Percentiles rank a stretch among this genome's conserved stretches.
Conservation (phyloP, 805 yeast genomes). For the Metschnikowia colocasiae region DNA sequence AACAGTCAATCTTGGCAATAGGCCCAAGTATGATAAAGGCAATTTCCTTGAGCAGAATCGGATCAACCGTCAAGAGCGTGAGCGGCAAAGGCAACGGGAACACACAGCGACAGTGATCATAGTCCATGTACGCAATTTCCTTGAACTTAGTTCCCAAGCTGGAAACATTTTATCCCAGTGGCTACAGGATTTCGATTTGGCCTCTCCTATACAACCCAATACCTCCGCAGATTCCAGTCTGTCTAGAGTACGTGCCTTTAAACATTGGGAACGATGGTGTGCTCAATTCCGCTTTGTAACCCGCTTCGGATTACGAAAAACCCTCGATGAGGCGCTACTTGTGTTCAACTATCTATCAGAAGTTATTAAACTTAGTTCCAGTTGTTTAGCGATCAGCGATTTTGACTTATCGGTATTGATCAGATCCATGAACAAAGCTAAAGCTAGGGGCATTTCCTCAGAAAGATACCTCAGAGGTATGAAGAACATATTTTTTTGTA, state of each 20-base stretch:
- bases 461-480: background rate
- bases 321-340: background rate
- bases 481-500: background rate
- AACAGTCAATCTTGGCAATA: conserved; percentile 61
- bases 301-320: conserved; percentile 9
- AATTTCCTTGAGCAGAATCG: conserved; percentile 58
- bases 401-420: conserved; percentile 1
- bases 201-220: background rate
- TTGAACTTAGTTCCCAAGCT: conserved; percentile 30
- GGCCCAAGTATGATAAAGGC: conserved; percentile 21
- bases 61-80: conserved; percentile 63
- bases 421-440: conserved; percentile 1
- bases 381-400: background rate
- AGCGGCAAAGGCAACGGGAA: conserved; percentile 46
- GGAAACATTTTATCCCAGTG: conserved; percentile 17
- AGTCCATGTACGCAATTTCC: conserved; percentile 38
- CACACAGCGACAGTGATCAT: conserved; percentile 53
- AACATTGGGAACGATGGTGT: conserved; percentile 18
- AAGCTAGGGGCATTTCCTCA: background rate
- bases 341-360: background rate
- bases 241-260: background rate
- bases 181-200: conserved; percentile 7
- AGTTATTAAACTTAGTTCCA: background rate
- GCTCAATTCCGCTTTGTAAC: conserved; percentile 20
- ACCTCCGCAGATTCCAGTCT: background rate